Percentiles rank a stretch among this genome's conserved stretches.
phyloP scores from a whole-genome alignment of 495 filamentous ascomycete species.

The Penicillium cosmopolitanum region DNA sequence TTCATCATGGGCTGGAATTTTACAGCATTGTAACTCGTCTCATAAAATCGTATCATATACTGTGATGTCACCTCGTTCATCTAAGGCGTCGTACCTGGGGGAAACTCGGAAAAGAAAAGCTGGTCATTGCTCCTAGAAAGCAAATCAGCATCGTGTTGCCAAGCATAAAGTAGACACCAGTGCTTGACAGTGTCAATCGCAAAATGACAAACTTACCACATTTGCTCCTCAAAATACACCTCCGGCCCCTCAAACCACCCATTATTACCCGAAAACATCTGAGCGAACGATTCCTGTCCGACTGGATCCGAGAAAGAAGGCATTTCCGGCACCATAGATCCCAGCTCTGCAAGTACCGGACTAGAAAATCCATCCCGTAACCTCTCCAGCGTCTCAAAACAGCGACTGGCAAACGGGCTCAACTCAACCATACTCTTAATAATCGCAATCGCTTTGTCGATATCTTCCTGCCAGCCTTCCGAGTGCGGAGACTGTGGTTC shows the following conservation, averaged over 20 bases:
- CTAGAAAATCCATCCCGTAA: not conserved
- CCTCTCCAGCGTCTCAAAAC: constrained; percentile 8
- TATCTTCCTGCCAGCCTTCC: constrained; percentile 7
- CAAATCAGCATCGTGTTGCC: not conserved
- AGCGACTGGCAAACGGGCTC: constrained; percentile 9
- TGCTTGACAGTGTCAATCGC: too few relatives aligned
- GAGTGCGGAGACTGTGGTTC: constrained; percentile 2
- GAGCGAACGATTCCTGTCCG: not conserved
- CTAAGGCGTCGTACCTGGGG: not conserved
- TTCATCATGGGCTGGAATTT: not conserved
- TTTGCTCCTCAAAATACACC: constrained; percentile 9
- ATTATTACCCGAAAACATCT: constrained; percentile 2
- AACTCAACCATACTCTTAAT: constrained; percentile 9
- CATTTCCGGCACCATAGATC: not conserved
- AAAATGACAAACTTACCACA: constrained; percentile 3
- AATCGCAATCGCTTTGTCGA: constrained; percentile 5
- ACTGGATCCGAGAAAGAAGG: not conserved
- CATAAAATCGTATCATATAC: not conserved
- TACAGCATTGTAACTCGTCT: not conserved
- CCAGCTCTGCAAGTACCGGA: not conserved
- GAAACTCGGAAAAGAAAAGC: not conserved
- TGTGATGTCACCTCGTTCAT: not conserved
- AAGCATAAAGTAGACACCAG: not conserved
- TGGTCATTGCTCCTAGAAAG: not conserved
- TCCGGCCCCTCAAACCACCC: constrained; percentile 9